Evolutionary conservation across 495 filamentous ascomycete species (phyloP), one percentile per base, ranked within the genome.

Genomic region (Bacidia rubella): DNA sequence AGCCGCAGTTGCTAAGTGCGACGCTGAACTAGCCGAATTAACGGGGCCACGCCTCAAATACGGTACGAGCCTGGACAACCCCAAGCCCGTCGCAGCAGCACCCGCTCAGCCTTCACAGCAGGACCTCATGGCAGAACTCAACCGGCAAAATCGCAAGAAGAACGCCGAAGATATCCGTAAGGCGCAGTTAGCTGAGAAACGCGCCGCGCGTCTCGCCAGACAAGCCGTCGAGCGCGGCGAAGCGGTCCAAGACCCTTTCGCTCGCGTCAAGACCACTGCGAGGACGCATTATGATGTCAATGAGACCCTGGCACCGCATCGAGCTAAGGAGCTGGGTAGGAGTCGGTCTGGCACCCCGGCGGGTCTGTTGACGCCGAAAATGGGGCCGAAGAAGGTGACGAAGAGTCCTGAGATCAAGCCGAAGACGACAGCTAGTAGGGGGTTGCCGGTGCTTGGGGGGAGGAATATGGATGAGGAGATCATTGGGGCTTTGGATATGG

Each of bases 381-480:
- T 50, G 19, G 52, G 54, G 44, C 55, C 68, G 4, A 66, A 59
- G 53, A 53, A 61, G 25, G 59, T 63, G 35, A 50, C 49, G 23
- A 58, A 49, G 45, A 55, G 48, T 42, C 24, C 71, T 47, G 68
- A 71, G 54, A 66, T 76, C 57, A 76, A 80, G 67, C 74, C 74
- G 55, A 66, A 67, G 23, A 61, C 64, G 47, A 74, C 77, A 56
- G 20, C 9, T 20, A 73, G 70, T 57, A 77, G 72, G 29, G 81
- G 81, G 5, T 66, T 85, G 53, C 74, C 78, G 1, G 74, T 75
- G 32, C 82, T 89, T 52, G 74, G 80, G 45, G 77, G 81, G 60
- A 80, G 82, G 19, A 77, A 89, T 49, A 84, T 80, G 68, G 85
- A 89, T 51, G 87, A 93, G 57, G 86, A 90, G 63, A 83, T 88